Evolutionary conservation across 192 early-diverging fungal species (phyloP).

Genomic region (Backusella mclennaniae): DNA sequence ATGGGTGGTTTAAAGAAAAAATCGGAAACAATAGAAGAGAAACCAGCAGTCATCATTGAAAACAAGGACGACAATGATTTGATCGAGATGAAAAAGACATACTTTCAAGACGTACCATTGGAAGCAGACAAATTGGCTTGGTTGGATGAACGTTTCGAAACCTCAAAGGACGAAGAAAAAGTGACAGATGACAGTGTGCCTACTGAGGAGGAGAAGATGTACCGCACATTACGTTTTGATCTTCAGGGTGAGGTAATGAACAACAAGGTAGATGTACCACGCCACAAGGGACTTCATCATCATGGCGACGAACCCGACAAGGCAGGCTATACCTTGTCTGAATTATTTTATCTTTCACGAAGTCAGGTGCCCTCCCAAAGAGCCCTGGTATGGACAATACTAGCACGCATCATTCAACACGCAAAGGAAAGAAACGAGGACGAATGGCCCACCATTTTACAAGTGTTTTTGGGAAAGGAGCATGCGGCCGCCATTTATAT

Average conservation of each 20-base stretch:
- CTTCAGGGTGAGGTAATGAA: slow-evolving; percentile 73
- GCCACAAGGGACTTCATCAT: slow-evolving; percentile 79
- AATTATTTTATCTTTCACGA: slow-evolving; percentile 77
- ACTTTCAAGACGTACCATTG: slow-evolving; percentile 49
- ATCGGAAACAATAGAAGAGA: slow-evolving; percentile 3
- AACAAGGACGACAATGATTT: slow-evolving; percentile 41
- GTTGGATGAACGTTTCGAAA: slow-evolving; percentile 45
- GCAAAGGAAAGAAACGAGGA: slow-evolving; percentile 12
- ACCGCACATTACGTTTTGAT: slow-evolving; percentile 65
- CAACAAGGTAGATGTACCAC: slow-evolving; percentile 50
- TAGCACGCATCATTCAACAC: slow-evolving; percentile 60
- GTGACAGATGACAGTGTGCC: slow-evolving; percentile 13
- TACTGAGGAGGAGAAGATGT: not conserved
- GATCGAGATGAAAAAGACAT: slow-evolving; percentile 47
- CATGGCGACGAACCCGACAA: slow-evolving; percentile 82
- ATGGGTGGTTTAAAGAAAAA: slow-evolving; percentile 31
- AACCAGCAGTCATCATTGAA: not conserved
- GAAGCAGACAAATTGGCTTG: slow-evolving; percentile 70
- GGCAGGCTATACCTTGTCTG: slow-evolving; percentile 84
- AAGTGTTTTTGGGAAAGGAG: slow-evolving; percentile 7
- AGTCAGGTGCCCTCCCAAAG: slow-evolving; percentile 82
- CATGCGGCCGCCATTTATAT: slow-evolving; percentile 44
- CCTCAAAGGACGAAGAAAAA: slow-evolving; percentile 6
- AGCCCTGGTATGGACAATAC: slow-evolving; percentile 60
- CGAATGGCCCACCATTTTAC: not conserved